Base-by-base conservation (phyloP, 202 grass and related monocot genomes). In the Musa balbisiana region DNA sequence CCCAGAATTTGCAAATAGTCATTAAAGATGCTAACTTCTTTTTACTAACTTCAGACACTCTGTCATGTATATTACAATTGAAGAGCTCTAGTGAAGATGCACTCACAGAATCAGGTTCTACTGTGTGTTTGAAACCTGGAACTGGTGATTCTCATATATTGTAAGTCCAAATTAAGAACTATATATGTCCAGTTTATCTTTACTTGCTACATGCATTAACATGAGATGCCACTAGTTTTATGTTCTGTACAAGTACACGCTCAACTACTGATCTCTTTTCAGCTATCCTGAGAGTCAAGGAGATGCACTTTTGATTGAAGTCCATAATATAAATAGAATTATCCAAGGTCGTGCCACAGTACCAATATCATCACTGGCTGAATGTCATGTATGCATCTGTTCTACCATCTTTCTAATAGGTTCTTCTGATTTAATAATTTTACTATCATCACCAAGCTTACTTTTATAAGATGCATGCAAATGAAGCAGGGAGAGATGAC, bases 91-190 rank as follows among this genome's bases (percentile, higher is more conserved):
- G 78, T 73, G 85, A 84, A 77, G 83, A 73, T 80, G 71, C 84
- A 24, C 64, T 85, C 20, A 81, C 74, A 78, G 88, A 93, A 83
- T 84, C 88, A 64, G 84, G 84, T 80, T 93, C 84, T 78, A 71
- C 77, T 2, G 85, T 81, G 75, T 91, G 92, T 82, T 82, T 97
- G 78, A 89, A 87, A 77, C 88, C 88, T 55, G 94, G 94, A 71
- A 89, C 81, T 50, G 94, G 94, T 82, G 94, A 93, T 86, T 87
- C 88, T 73, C 94, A 97, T 76, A 78, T 85, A 49, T 93, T 93
- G 94, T 98, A 98, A 89, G 94, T 91, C 68, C 52, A 55, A 67
- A n/a, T 51, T n/a, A 9, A 10, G 33, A 75, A 21, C 22, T 75
- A 58, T 69, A 24, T 19, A 53, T 71, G 25, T 51, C 20, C 19